Evolutionary conservation across 805 yeast genomes (phyloP).

Genomic region (Yarrowia osloensis): DNA sequence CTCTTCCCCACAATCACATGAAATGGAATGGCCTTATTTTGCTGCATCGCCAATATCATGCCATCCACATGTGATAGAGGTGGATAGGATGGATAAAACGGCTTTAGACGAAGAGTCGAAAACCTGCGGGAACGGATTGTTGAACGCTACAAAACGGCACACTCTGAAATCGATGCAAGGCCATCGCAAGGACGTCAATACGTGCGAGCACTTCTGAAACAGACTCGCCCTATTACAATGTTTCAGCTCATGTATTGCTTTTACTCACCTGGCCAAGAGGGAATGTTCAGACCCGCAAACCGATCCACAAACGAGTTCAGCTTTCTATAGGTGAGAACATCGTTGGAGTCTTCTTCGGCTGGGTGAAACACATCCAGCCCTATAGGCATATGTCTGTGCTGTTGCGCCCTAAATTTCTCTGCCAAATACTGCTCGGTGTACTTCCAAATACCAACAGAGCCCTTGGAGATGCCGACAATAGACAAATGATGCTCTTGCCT

Average conservation of each 20-base stretch:
- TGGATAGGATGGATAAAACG: not conserved
- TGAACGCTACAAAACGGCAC: too few relatives aligned
- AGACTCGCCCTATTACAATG: too few relatives aligned
- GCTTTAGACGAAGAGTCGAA: too few relatives aligned
- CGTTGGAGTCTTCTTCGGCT: not conserved
- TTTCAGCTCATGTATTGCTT: not conserved
- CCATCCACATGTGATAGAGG: slow-evolving; percentile 2
- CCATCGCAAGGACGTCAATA: too few relatives aligned
- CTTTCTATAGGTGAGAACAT: not conserved
- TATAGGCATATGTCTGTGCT: not conserved
- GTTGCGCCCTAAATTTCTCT: not conserved
- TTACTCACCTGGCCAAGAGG: not conserved
- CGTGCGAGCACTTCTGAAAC: too few relatives aligned
- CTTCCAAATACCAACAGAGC: not conserved
- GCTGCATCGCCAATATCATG: not conserved
- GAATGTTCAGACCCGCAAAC: not conserved
- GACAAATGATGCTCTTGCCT: not conserved
- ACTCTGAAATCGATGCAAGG: too few relatives aligned
- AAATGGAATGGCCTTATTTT: not conserved
- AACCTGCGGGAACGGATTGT: too few relatives aligned
- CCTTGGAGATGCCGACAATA: not conserved
- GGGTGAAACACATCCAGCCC: not conserved
- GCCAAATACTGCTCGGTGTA: not conserved
- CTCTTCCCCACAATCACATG: slow-evolving; percentile 16
- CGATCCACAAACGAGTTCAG: not conserved